Base-by-base conservation (phyloP, 75 land plant species). In the Selaginella moellendorffii region DNA sequence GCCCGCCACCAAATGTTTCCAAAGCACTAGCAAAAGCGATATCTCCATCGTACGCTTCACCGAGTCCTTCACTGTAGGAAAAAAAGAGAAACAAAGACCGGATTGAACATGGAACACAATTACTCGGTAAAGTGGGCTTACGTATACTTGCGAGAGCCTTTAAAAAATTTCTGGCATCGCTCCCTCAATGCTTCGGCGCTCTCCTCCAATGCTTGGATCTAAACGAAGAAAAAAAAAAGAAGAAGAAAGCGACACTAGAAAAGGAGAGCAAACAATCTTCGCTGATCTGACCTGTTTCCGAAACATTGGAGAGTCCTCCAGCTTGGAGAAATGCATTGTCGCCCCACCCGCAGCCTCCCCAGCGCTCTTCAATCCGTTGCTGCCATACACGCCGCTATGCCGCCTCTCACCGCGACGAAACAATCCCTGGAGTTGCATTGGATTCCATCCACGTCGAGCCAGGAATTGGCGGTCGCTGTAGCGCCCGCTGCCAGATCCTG, bases 131-230 rank as follows among this genome's bases (percentile, higher is more conserved):
- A 5, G 46, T 36, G 10, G 1, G 76, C 92, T 65, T 81, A 91
- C 97, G 97, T 92, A 69, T 92, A 92, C 76, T 92, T 92, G 17
- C 97, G 84, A 73, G 86, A 92, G 27, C 97, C 97, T 80, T 92
- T 92, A 73, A 86, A 85, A 61, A 92, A 88, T 67, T 78, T 89
- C 58, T 80, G 69, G 63, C 95, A 82, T 54, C 97, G 80, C 67
- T 92, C 97, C 69, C 89, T 77, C 65, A 92, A 69, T 26, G 78
- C 80, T 51, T 92, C 97, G 27, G 97, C 81, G 78, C 79, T 82
- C 72, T 92, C 97, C 75, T 92, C 97, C 63, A 88, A 70, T 27
- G 81, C 60, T 67, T 87, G 97, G 12, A 91, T 73, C 97, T 91
- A 89, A n/a, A 74, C 24, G 42, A 14, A 72, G 31, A 27, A 54